Evolutionary conservation across 2,329 filamentous ascomycete genomes (phyloP).

Genomic region (Sclerotinia nivalis): DNA sequence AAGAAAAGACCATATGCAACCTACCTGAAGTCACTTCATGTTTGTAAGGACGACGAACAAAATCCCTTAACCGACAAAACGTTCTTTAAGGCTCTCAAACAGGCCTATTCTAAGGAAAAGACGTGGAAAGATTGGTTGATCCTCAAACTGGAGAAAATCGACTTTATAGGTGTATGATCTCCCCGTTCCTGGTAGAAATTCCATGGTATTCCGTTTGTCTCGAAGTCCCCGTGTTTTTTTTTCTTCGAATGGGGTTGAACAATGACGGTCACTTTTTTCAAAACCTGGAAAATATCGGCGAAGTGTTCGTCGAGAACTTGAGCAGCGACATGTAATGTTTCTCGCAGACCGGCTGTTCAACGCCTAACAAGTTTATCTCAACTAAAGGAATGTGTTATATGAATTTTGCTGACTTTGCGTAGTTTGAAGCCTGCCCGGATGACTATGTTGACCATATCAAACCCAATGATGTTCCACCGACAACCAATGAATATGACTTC

Average conservation of each 20-base stretch:
- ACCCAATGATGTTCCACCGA: constrained; percentile 23
- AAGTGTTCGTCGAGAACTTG: neutral
- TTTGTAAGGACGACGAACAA: neutral
- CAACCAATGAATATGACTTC: constrained; percentile 26
- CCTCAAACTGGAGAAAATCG: neutral
- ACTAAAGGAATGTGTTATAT: neutral
- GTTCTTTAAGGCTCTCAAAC: neutral
- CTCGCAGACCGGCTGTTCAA: neutral
- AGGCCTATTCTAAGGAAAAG: neutral
- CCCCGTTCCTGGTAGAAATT: neutral
- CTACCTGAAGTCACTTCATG: neutral
- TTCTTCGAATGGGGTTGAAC: neutral
- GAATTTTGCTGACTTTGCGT: neutral
- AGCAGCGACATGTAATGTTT: neutral
- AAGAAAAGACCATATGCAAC: neutral
- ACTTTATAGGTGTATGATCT: constrained; percentile 7
- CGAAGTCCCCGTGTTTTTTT: no score
- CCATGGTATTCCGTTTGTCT: no score
- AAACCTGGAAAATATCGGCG: neutral
- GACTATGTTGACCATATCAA: constrained; percentile 24
- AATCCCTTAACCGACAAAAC: neutral
- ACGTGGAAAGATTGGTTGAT: neutral
- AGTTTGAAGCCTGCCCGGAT: constrained; percentile 19
- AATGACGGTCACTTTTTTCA: neutral
- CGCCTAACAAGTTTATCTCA: neutral